Conservation (phyloP, 768 basidiomycete species). For the Butyriboletus loyo region DNA sequence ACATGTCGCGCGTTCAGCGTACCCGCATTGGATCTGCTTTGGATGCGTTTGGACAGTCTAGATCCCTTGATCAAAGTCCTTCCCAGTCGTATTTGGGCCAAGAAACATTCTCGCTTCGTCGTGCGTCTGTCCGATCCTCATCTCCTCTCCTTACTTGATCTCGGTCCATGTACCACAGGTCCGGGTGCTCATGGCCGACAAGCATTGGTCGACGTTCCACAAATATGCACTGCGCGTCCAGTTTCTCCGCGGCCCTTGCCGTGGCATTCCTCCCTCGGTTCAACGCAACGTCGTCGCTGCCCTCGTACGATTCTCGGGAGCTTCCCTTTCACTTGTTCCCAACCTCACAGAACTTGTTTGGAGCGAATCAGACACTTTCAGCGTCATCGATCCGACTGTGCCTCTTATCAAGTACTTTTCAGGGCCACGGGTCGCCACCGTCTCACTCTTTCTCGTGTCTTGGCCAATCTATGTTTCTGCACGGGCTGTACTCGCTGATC, state of each 20-base stretch:
- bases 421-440: constrained; percentile 1
- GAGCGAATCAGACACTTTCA: constrained; percentile 1
- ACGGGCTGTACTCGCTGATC: neutral
- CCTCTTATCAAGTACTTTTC: constrained; percentile 13
- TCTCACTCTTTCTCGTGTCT: constrained; percentile 4
- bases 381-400: constrained; percentile 3
- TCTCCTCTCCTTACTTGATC: neutral
- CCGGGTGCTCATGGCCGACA: constrained; percentile 3
- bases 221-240: constrained; percentile 16
- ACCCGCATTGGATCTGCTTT: constrained; percentile 20
- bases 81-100: constrained; percentile 10
- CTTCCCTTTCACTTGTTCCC: constrained; percentile 15
- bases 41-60: constrained; percentile 14
- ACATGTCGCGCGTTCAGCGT: constrained; percentile 18
- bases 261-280: neutral
- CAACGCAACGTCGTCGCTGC: constrained; percentile 2
- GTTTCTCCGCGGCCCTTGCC: constrained; percentile 7
- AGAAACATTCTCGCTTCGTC: neutral
- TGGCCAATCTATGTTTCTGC: constrained; percentile 3
- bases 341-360: constrained; percentile 12
- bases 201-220: constrained; percentile 15
- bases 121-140: neutral
- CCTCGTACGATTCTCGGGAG: constrained; percentile 7
- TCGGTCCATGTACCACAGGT: neutral
- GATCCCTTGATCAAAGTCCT: constrained; percentile 17